Conservation (phyloP, 768 basidiomycete genomes). For the Leccinum subgranulosum region DNA sequence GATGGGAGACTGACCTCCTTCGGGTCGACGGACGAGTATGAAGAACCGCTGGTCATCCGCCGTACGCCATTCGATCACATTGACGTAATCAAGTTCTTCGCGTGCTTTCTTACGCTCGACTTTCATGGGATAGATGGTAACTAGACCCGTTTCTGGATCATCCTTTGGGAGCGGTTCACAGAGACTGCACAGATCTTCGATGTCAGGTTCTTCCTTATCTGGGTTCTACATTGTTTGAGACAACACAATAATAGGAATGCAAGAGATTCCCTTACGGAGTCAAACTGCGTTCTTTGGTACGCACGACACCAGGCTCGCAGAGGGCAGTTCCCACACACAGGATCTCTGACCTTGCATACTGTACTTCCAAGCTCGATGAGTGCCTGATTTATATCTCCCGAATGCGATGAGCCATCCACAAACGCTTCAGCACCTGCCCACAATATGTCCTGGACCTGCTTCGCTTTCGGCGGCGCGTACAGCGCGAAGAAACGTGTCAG, state of each 20-base stretch:
- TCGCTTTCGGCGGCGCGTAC: slow-evolving; percentile 78
- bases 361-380: slow-evolving; percentile 95
- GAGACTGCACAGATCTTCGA: slow-evolving; percentile 72
- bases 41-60: slow-evolving; percentile 51
- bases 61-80: slow-evolving; percentile 76
- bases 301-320: slow-evolving; percentile 67
- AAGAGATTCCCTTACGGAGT: slow-evolving; percentile 8
- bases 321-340: slow-evolving; percentile 72
- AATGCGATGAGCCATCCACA: slow-evolving; percentile 50
- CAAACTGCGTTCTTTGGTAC: slow-evolving; percentile 32
- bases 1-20: slow-evolving; percentile 56
- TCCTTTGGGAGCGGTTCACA: slow-evolving; percentile 56
- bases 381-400: slow-evolving; percentile 90
- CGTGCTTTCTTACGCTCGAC: slow-evolving; percentile 76
- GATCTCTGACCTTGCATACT: slow-evolving; percentile 83
- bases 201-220: slow-evolving; percentile 42
- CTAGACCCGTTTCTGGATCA: slow-evolving; percentile 27
- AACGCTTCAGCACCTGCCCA: slow-evolving; percentile 76
- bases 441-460: slow-evolving; percentile 72
- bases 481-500: slow-evolving; percentile 80
- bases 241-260: background rate
- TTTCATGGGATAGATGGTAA: slow-evolving; percentile 87
- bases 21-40: slow-evolving; percentile 77
- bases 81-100: slow-evolving; percentile 82
- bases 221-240: background rate